phyloP scores from a whole-genome alignment of 78 protist genomes.

The Dictyostelium discoideum region DNA sequence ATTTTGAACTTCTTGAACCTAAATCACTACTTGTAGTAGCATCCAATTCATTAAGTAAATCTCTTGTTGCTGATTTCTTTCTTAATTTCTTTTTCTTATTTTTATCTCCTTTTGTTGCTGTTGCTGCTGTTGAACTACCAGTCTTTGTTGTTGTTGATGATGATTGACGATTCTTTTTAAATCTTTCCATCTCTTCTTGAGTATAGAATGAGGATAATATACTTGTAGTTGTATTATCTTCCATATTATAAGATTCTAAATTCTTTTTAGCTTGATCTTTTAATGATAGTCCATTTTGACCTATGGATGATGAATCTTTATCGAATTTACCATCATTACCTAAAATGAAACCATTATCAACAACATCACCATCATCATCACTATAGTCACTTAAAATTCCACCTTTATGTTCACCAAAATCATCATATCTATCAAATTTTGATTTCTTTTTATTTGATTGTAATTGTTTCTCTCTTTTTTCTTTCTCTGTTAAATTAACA shows the following conservation, averaged over 20 bases:
- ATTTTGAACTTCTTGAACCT: constrained; percentile 31
- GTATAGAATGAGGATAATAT: constrained; percentile 61
- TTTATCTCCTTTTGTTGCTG: neutral
- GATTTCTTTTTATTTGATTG: constrained; percentile 21
- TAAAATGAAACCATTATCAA: neutral
- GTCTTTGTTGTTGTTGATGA: neutral
- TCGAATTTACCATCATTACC: neutral
- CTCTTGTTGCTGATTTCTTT: neutral
- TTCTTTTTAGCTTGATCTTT: constrained; percentile 44
- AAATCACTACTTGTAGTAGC: constrained; percentile 57
- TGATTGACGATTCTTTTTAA: constrained; percentile 16
- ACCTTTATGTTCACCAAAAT: constrained; percentile 5
- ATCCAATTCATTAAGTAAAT: constrained; percentile 32
- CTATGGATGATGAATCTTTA: neutral
- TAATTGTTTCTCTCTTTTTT: constrained; percentile 17
- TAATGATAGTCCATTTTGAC: neutral
- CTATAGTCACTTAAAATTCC: neutral
- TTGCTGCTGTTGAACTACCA: neutral
- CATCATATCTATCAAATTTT: constrained; percentile 52
- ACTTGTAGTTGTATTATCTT: neutral
- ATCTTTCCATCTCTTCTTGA: constrained; percentile 48
- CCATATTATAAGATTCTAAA: constrained; percentile 25
- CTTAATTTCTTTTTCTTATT: constrained; percentile 9
- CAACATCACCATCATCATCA: neutral
- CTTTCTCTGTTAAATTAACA: constrained; percentile 17